Percentiles rank a stretch among this genome's conserved stretches.
These are phyloP conservation scores for Pseudogymnoascus sp. DNA, from an alignment of 2,329 filamentous ascomycete species.

Conservation along the genomic window DNA sequence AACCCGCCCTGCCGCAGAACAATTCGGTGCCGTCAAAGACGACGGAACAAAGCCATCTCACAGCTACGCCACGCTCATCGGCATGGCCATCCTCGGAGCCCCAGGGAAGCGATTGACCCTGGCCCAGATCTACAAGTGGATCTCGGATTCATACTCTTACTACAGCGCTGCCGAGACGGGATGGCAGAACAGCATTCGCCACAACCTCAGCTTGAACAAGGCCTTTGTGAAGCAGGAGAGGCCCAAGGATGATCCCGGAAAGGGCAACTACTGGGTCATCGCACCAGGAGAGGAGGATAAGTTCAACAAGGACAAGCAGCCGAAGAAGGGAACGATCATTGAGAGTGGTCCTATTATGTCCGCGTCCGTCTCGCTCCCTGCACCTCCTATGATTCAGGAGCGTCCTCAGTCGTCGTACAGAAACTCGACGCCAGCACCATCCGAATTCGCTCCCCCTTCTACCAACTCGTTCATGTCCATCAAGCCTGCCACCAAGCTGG, in stretches of 20 bases:
- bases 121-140: constrained; percentile 98
- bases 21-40: constrained; percentile 75
- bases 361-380: constrained; percentile 15
- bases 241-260: constrained; percentile 93
- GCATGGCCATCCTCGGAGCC: constrained; percentile 89
- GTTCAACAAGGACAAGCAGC: constrained; percentile 80
- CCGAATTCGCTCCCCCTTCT: constrained; percentile 13
- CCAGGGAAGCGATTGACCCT: constrained; percentile 76
- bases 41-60: constrained; percentile 83
- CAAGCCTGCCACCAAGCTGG: neutral
- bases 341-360: constrained; percentile 37
- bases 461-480: constrained; percentile 16
- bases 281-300: constrained; percentile 79
- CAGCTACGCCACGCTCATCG: constrained; percentile 91
- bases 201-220: constrained; percentile 95
- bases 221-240: constrained; percentile 92
- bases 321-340: constrained; percentile 46
- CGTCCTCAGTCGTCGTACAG: neutral
- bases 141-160: constrained; percentile 86
- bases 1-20: constrained; percentile 49
- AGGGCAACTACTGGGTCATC: constrained; percentile 96
- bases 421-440: neutral
- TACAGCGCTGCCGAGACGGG: constrained; percentile 78
- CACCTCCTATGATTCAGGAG: constrained; percentile 15
- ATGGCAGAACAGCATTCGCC: constrained; percentile 98